Base-by-base conservation (phyloP, 768 basidiomycete genomes). In the Boletus insuetus region DNA sequence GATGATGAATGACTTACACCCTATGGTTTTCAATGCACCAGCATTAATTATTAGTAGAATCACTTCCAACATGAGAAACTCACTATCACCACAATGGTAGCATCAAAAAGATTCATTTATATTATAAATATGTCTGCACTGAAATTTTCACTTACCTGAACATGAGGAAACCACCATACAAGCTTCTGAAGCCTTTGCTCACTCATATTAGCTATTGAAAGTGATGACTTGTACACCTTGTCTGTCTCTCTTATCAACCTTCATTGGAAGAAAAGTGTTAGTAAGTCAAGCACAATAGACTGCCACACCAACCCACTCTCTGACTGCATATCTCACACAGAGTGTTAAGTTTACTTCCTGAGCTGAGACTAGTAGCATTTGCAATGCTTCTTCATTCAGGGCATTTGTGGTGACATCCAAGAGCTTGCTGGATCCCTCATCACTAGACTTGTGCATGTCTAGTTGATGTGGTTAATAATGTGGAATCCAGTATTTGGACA, bases 281-380 rank as follows among this genome's bases (percentile, higher is more conserved):
- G 34, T 13, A 6, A 13, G 1, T 35, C 6, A 6, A 19, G 0
- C 17, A 7, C 2, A 0, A 17, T 20, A 12, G 3, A n/a, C 9
- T 11, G 3, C 17, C 17, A 2, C 14, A 1, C 14, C 19, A 11
- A 38, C 56, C 3, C 7, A 57, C 56, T 11, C 4, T 14, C 19
- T 7, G 1, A 20, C 17, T 42, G 55, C 55, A 56, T 56, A 31
- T 38, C 35, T 54, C 0, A 56, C 11, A 43, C 52, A 56, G 17
- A 56, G 41, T 16, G 46, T 9, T 7, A 56, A 29, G 8, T 56
- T 56, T 35, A 38, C 19, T 19, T 42, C 42, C 19, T 56, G 55
- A 6, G 55, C 44, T 19, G 55, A 52, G n/a, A 56, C 45, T 4
- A 52, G 14, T 6, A 56, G 7, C 45, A 52, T 46, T 52, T 42